Percentiles rank a stretch among this genome's conserved stretches.
phyloP scores from a whole-genome alignment of 306 rosid genomes.

The Dryas alaskensis region DNA sequence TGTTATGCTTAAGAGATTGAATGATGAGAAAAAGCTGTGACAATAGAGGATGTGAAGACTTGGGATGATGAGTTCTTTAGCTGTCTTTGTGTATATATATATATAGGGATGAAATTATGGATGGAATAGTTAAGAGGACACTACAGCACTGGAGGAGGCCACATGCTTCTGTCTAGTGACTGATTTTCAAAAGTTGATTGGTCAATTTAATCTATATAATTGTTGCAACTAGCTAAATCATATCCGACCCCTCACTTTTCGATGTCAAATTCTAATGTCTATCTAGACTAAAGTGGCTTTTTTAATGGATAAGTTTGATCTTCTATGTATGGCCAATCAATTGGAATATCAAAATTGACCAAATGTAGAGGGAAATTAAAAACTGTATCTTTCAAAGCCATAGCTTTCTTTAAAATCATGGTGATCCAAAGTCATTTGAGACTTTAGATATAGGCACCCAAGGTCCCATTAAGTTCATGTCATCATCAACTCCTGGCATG shows the following conservation, averaged over 20 bases:
- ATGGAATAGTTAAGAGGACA: not conserved
- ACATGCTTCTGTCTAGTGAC: not conserved
- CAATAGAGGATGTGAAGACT: constrained; percentile 2
- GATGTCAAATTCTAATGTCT: not conserved
- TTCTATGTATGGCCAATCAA: not conserved
- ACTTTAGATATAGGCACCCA: too few relatives aligned
- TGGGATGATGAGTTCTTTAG: not conserved
- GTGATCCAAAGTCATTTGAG: too few relatives aligned
- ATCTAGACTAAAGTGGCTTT: not conserved
- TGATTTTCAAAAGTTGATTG: not conserved
- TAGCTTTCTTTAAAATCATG: too few relatives aligned
- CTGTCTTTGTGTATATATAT: not conserved
- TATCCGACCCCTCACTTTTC: not conserved
- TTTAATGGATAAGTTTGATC: not conserved
- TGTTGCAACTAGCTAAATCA: constrained; percentile 15
- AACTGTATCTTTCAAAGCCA: too few relatives aligned
- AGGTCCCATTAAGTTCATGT: too few relatives aligned
- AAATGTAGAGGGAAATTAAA: not conserved
- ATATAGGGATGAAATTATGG: not conserved
- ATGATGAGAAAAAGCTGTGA: not conserved
- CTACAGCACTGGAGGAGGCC: not conserved
- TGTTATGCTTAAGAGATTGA: not conserved
- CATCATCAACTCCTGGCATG: constrained; percentile 14
- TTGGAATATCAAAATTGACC: not conserved
- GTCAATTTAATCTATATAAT: not conserved